Evolutionary conservation across 2,329 filamentous ascomycete species (phyloP).

Genomic region (Cryoendolithus antarcticus): DNA sequence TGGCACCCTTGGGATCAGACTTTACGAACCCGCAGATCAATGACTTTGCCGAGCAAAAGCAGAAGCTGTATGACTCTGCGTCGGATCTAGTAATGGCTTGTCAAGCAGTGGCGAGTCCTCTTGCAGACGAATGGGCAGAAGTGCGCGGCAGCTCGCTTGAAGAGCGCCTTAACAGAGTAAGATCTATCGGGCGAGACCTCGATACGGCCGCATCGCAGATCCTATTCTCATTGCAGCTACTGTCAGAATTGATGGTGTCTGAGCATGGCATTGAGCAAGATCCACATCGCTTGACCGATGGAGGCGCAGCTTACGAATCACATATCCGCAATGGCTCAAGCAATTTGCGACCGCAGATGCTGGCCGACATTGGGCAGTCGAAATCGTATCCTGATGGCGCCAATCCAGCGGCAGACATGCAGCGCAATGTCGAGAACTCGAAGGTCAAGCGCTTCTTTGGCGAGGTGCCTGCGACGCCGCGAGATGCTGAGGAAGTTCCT

Average conservation of each 20-base stretch:
- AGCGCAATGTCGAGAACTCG: constrained; percentile 30
- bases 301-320: constrained; percentile 18
- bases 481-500: constrained; percentile 61
- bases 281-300: constrained; percentile 27
- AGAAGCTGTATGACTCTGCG: constrained; percentile 84
- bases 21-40: constrained; percentile 74
- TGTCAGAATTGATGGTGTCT: constrained; percentile 66
- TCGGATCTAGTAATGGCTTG: constrained; percentile 80
- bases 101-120: constrained; percentile 78
- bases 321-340: constrained; percentile 22
- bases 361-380: constrained; percentile 44
- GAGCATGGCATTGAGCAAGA: constrained; percentile 25
- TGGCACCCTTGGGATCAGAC: constrained; percentile 63
- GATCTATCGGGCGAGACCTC: constrained; percentile 63
- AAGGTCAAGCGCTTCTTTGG: constrained; percentile 41
- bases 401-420: constrained; percentile 11
- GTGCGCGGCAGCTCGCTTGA: constrained; percentile 82
- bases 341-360: constrained; percentile 35
- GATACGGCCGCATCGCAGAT: constrained; percentile 81
- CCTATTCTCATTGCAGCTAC: constrained; percentile 72
- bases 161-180: constrained; percentile 69
- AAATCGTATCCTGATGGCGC: constrained; percentile 54
- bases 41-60: constrained; percentile 84
- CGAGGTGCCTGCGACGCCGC: constrained; percentile 33
- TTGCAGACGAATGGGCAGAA: constrained; percentile 93